phyloP scores from a whole-genome alignment of 768 basidiomycete species.

The Hemileccinum rubropunctum region DNA sequence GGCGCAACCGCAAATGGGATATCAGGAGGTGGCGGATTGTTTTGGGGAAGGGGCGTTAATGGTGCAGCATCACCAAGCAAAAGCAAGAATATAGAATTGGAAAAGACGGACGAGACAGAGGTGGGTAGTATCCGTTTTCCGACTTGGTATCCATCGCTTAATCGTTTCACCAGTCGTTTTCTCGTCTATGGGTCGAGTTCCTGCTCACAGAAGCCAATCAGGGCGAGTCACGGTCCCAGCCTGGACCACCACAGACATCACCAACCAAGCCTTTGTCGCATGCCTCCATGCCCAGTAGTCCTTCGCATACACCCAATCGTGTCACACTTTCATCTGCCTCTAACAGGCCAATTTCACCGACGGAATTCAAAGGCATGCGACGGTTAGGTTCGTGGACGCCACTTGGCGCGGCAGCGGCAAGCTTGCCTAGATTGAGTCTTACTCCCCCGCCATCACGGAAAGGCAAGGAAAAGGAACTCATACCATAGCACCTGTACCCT shows the following conservation, averaged over 20 bases:
- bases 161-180: constrained; percentile 71
- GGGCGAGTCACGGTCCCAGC: constrained; percentile 25
- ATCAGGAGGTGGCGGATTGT: constrained; percentile 18
- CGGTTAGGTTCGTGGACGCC: constrained; percentile 40
- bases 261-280: constrained; percentile 28
- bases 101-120: constrained; percentile 84
- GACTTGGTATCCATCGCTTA: background rate
- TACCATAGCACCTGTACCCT: constrained; percentile 8
- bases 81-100: constrained; percentile 52
- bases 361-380: constrained; percentile 29
- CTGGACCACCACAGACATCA: constrained; percentile 12
- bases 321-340: background rate
- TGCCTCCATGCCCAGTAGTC: constrained; percentile 39
- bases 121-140: constrained; percentile 36
- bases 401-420: constrained; percentile 32
- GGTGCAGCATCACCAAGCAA: constrained; percentile 30
- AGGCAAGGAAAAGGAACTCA: constrained; percentile 44
- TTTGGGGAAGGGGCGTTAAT: constrained; percentile 21
- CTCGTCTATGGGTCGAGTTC: constrained; percentile 97
- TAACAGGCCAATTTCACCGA: constrained; percentile 16
- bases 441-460: constrained; percentile 39
- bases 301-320: constrained; percentile 25
- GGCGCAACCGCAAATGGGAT: constrained; percentile 18
- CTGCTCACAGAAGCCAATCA: constrained; percentile 84
- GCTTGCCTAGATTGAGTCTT: constrained; percentile 38